Conservation (phyloP, 768 basidiomycete genomes). For the Coprinopsis cinerea region DNA sequence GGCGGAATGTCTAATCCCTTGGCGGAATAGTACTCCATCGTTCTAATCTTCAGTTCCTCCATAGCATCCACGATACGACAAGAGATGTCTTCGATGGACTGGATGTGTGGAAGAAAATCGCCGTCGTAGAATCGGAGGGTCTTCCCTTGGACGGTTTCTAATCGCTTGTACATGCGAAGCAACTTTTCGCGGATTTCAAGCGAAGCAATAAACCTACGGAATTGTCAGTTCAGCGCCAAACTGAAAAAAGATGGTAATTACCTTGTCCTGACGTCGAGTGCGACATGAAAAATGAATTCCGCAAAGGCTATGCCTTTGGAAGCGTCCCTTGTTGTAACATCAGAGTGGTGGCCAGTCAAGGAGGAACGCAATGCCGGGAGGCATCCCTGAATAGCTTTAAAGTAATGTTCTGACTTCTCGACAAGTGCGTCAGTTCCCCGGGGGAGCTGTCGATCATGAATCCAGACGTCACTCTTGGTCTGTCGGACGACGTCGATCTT, state of each 20-base stretch:
- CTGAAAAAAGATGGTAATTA: conserved; percentile 31
- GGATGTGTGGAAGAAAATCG: background rate
- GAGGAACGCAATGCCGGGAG: conserved; percentile 62
- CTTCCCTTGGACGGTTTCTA: conserved; percentile 12
- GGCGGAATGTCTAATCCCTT: background rate
- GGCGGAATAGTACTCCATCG: background rate
- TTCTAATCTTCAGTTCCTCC: background rate
- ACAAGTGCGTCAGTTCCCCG: conserved; percentile 14
- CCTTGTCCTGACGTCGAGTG: conserved; percentile 58
- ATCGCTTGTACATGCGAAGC: background rate
- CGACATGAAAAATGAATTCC: conserved; percentile 71
- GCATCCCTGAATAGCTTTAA: conserved; percentile 53
- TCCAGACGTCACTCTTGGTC: conserved; percentile 52
- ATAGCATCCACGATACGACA: background rate
- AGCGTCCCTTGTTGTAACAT: conserved; percentile 83
- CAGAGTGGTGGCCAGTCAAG: conserved; percentile 67
- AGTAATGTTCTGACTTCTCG: conserved; percentile 55
- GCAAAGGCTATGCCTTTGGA: conserved; percentile 71
- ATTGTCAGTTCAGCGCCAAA: background rate
- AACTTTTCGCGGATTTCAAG: background rate
- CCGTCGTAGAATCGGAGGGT: conserved; percentile 16
- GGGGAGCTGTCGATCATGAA: conserved; percentile 55
- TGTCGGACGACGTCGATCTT: conserved; percentile 62
- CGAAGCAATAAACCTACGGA: background rate
- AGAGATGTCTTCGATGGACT: background rate